phyloP scores from a whole-genome alignment of 352 stramenopile species.

The Phytophthora boehmeriae region DNA sequence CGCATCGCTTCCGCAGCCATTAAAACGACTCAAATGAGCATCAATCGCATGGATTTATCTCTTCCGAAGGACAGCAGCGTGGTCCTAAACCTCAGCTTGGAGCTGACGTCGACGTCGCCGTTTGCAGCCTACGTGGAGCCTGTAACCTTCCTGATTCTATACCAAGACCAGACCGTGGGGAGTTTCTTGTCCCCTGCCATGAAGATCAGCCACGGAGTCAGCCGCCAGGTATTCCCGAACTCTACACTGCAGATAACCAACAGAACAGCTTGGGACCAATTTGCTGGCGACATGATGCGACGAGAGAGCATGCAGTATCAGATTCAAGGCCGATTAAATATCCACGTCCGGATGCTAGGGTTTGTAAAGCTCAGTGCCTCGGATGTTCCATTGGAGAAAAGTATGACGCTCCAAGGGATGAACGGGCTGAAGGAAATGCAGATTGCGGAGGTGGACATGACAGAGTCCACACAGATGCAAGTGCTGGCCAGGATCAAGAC shows the following conservation, averaged over 20 bases:
- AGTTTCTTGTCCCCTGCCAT: constrained; percentile 56
- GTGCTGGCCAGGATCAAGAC: constrained; percentile 77
- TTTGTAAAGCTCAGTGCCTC: constrained; percentile 57
- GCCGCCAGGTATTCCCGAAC: constrained; percentile 50
- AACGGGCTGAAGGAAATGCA: constrained; percentile 64
- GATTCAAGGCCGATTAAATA: constrained; percentile 50
- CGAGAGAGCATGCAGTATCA: constrained; percentile 45
- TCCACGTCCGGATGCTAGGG: constrained; percentile 58
- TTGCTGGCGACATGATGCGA: constrained; percentile 74
- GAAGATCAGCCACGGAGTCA: constrained; percentile 54
- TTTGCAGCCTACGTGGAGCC: constrained; percentile 56
- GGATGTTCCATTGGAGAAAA: constrained; percentile 56
- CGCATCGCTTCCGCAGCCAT: constrained; percentile 67
- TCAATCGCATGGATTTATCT: constrained; percentile 65
- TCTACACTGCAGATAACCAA: constrained; percentile 63
- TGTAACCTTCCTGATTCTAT: constrained; percentile 57
- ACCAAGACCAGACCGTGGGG: constrained; percentile 44
- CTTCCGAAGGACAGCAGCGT: constrained; percentile 38
- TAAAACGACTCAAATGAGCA: constrained; percentile 58
- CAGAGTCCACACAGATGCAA: constrained; percentile 56
- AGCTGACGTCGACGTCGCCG: constrained; percentile 51
- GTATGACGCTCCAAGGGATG: constrained; percentile 66
- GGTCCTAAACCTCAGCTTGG: constrained; percentile 55
- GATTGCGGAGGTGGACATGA: constrained; percentile 68
- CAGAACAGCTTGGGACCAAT: constrained; percentile 61